These are phyloP conservation scores for Actinidia polygama DNA, from an alignment of 179 eudicot species.

Conservation along the genomic window DNA sequence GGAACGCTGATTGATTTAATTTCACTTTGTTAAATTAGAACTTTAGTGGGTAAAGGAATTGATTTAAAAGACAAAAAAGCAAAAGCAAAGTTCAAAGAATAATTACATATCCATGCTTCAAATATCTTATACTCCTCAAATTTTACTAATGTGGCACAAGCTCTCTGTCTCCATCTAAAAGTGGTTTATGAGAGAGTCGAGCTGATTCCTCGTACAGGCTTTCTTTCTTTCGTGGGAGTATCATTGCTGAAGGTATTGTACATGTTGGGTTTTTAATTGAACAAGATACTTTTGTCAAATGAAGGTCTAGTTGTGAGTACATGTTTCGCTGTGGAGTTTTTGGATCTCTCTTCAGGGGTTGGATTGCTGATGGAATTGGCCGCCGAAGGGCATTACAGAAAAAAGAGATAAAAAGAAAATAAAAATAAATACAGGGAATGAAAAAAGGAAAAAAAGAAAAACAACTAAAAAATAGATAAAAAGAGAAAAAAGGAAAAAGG, in stretches of 20 bases:
- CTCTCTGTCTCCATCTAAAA: background rate
- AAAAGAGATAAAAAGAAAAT: no score
- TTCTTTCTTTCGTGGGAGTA: slow-evolving; percentile 62
- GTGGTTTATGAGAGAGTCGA: slow-evolving; percentile 5
- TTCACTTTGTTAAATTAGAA: background rate
- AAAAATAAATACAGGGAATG: no score
- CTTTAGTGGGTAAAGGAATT: background rate
- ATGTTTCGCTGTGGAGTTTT: slow-evolving; percentile 80
- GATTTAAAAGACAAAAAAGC: background rate
- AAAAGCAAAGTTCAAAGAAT: background rate
- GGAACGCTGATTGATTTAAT: background rate
- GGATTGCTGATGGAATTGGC: slow-evolving; percentile 85
- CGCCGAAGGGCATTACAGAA: slow-evolving; percentile 84
- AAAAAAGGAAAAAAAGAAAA: no score
- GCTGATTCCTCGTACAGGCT: slow-evolving; percentile 23
- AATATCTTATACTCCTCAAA: background rate
- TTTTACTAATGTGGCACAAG: slow-evolving; percentile 1
- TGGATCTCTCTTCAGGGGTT: slow-evolving; percentile 88
- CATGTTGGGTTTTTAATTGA: background rate
- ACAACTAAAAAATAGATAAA: no score
- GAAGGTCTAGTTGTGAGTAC: slow-evolving; percentile 81
- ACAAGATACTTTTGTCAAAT: slow-evolving; percentile 10
- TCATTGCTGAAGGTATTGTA: slow-evolving; percentile 82
- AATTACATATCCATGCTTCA: background rate
- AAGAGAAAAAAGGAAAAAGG: no score